These are phyloP conservation scores for Capsicum chinense DNA, from an alignment of 257 asterid genomes.

Conservation along the genomic window DNA sequence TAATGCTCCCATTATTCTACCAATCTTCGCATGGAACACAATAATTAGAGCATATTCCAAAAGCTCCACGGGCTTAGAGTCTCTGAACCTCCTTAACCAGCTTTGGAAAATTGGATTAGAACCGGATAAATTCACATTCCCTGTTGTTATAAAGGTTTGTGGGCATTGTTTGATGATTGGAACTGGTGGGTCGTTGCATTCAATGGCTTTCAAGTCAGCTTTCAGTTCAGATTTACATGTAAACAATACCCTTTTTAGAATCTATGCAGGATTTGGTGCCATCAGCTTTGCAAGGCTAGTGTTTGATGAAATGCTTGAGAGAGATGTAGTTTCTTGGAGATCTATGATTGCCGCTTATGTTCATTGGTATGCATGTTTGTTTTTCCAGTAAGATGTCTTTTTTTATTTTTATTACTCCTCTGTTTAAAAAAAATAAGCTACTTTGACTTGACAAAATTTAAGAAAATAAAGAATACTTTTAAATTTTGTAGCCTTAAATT, in stretches of 20 bases:
- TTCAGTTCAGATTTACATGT: constrained; percentile 53
- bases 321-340: constrained; percentile 79
- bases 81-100: constrained; percentile 46
- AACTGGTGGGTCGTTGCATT: constrained; percentile 60
- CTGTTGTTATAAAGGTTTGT: constrained; percentile 66
- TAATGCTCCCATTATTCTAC: constrained; percentile 49
- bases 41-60: constrained; percentile 60
- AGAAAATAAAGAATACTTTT: too few relatives aligned
- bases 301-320: constrained; percentile 66
- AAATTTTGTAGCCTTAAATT: too few relatives aligned
- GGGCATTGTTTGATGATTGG: constrained; percentile 63
- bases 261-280: constrained; percentile 53
- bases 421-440: too few relatives aligned
- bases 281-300: constrained; percentile 43
- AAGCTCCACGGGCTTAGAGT: constrained; percentile 47
- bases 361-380: constrained; percentile 52
- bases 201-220: constrained; percentile 55
- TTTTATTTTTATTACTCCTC: too few relatives aligned
- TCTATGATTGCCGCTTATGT: constrained; percentile 75
- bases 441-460: too few relatives aligned
- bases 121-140: constrained; percentile 59
- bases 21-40: constrained; percentile 66
- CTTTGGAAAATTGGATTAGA: constrained; percentile 40
- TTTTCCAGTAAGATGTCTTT: not conserved
- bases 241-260: constrained; percentile 57